Evolutionary conservation across 139 green algal species (phyloP), one percentile per base, ranked within the genome.

Genomic region (Zygnema circumcarinatum): DNA sequence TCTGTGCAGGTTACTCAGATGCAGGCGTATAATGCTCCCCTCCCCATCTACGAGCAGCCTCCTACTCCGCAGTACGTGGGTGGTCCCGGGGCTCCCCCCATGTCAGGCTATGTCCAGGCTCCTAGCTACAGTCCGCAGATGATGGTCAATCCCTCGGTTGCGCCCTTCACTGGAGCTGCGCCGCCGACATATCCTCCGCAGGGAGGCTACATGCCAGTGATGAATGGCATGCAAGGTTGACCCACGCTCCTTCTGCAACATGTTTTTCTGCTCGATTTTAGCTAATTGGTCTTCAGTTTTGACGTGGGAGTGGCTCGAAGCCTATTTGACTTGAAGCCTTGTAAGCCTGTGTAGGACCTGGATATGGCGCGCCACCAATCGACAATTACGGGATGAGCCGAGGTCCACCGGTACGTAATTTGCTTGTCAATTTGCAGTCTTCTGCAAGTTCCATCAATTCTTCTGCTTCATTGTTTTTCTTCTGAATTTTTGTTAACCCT

Each of bases 11-110:
- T 62, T 7, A 62, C 47, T 7, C 16, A 7, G 47, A 62, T 62
- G 47, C 47, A 62, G 16, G 7, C 47, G 7, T 62, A 62, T 16
- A 62, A 62, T 16, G 7, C 47, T 62, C 47, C 47, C 16, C n/a
- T n/a, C n/a, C 47, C 47, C 16, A 62, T 62, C 47, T 62, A 62
- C 16, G 75, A 83, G 32, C 75, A 52, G 3, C 31, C 33, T 2
- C 75, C 75, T 52, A 33, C 11, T 83, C 31, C 75, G 20, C 75
- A 53, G 7, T 83, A 53, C 3, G 33, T 68, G 3, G 75, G 75
- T 56, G 75, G 75, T 33, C 75, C 75, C 36, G 75, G 69, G 11
- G 69, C 69, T 11, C 69, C 69, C 7, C 69, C 69, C 36, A 42
- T 42, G 35, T 11, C 36, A 3, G 16, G 35, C 69, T 78, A 78